Evolutionary conservation across 352 stramenopile genomes (phyloP).

Genomic region (Phytopythium helicoides): DNA sequence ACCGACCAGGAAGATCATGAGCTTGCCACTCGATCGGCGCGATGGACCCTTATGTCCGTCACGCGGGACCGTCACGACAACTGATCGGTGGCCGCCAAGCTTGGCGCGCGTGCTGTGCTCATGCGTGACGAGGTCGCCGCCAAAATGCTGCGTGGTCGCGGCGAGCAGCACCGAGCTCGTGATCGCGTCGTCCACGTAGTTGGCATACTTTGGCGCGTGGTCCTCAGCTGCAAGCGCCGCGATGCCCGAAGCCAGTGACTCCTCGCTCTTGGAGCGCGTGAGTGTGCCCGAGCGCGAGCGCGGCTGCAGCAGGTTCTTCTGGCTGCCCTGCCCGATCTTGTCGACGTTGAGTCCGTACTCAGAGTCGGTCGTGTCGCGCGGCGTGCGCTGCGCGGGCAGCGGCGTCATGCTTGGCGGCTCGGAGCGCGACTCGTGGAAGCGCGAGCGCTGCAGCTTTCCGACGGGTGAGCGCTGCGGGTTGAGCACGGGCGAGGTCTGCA

Average conservation of each 20-base stretch:
- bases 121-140: slow-evolving; percentile 75
- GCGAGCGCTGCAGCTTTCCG: slow-evolving; percentile 5
- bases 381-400: slow-evolving; percentile 33
- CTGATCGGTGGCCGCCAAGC: slow-evolving; percentile 68
- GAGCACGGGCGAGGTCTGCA: slow-evolving; percentile 43
- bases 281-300: slow-evolving; percentile 54
- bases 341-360: slow-evolving; percentile 68
- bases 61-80: slow-evolving; percentile 37
- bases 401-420: slow-evolving; percentile 21
- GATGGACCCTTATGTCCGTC: slow-evolving; percentile 28
- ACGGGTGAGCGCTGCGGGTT: slow-evolving; percentile 24
- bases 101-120: slow-evolving; percentile 73
- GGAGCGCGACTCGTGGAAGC: slow-evolving; percentile 18
- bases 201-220: slow-evolving; percentile 62
- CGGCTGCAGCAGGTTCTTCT: slow-evolving; percentile 23
- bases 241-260: slow-evolving; percentile 33
- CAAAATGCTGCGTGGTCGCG: slow-evolving; percentile 84
- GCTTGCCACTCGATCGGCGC: slow-evolving; percentile 55
- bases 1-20: slow-evolving; percentile 81
- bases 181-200: slow-evolving; percentile 67
- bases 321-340: slow-evolving; percentile 28
- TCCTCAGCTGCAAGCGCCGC: slow-evolving; percentile 14
- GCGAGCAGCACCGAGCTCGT: slow-evolving; percentile 71
- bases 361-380: slow-evolving; percentile 57
- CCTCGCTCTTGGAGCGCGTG: slow-evolving; percentile 70